phyloP scores from a whole-genome alignment of 1,139 yeast species.

The Pneumocystis canis region DNA sequence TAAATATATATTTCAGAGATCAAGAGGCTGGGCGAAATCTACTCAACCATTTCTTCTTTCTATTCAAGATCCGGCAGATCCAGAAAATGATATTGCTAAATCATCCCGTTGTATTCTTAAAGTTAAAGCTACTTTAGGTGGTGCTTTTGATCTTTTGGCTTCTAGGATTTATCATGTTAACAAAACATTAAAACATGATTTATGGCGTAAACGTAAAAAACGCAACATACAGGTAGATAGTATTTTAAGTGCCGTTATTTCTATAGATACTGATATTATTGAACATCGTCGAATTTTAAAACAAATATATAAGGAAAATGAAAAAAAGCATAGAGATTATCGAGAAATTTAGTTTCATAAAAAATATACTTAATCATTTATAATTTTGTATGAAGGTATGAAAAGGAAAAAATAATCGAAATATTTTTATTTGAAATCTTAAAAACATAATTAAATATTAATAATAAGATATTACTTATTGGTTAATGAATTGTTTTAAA shows the following conservation, averaged over 20 bases:
- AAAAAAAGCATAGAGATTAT: not conserved
- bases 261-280: slow-evolving; percentile 10
- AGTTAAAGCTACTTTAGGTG: slow-evolving; percentile 75
- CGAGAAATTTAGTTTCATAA: not conserved
- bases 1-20: slow-evolving; percentile 21
- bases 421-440: not conserved
- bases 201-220: not conserved
- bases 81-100: slow-evolving; percentile 56
- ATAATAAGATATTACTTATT: not conserved
- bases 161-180: not conserved
- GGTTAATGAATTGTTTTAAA: not conserved
- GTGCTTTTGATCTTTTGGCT: slow-evolving; percentile 64
- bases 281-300: slow-evolving; percentile 1
- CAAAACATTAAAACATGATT: not conserved
- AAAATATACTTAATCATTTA: not conserved
- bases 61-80: slow-evolving; percentile 83
- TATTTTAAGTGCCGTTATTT: slow-evolving; percentile 9
- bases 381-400: not conserved
- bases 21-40: slow-evolving; percentile 29
- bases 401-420: not conserved
- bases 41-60: slow-evolving; percentile 53
- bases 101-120: slow-evolving; percentile 56
- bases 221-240: slow-evolving; percentile 2
- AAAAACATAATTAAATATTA: not conserved
- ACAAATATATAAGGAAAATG: not conserved